Conservation (phyloP, 2,329 filamentous ascomycete genomes). For the Myriosclerotinia duriaeana region DNA sequence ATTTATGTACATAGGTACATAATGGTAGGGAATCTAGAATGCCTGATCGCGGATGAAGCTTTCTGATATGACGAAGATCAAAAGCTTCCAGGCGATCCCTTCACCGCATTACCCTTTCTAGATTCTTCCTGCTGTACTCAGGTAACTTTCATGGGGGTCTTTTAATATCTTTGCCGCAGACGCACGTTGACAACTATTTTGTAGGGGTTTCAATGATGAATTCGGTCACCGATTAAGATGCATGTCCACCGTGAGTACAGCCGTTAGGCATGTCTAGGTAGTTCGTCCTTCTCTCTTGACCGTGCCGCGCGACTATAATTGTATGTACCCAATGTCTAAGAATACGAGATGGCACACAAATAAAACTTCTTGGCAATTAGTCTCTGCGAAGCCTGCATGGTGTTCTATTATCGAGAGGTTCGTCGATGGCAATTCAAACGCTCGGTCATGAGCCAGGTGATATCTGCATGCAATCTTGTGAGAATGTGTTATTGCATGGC, state of each 20-base stretch:
- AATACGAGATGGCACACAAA: not conserved
- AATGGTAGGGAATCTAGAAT: not conserved
- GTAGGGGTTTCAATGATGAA: not conserved
- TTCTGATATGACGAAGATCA: not conserved
- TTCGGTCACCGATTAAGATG: not conserved
- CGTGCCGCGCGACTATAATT: constrained; percentile 14
- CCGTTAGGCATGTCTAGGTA: not conserved
- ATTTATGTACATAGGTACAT: not conserved
- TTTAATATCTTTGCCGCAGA: not conserved
- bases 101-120: constrained; percentile 1
- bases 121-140: not conserved
- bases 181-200: not conserved
- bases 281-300: not conserved
- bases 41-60: not conserved
- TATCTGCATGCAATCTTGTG: not conserved
- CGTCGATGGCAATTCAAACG: not conserved
- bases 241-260: not conserved
- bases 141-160: not conserved
- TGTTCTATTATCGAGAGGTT: not conserved
- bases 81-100: not conserved
- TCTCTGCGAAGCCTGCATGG: not conserved
- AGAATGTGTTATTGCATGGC: not conserved
- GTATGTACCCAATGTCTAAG: not conserved
- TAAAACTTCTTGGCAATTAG: not conserved
- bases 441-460: not conserved